Evolutionary conservation across 2,329 filamentous ascomycete species (phyloP).

Genomic region (Atkinsonella texensis): DNA sequence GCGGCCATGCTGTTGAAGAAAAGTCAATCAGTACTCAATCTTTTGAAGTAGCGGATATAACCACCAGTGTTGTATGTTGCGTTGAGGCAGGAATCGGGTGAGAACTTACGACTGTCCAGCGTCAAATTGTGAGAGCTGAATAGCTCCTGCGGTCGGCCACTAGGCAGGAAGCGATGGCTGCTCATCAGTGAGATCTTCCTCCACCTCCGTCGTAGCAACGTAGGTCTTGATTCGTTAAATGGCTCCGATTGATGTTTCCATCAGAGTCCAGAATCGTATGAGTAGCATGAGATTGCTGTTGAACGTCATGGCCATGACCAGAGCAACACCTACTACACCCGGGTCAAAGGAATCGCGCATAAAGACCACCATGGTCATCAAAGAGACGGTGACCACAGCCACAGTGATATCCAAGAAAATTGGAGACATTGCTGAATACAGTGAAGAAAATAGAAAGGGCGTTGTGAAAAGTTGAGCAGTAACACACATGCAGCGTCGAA

Average conservation of each 20-base stretch:
- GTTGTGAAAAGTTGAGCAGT: slow-evolving; percentile 1
- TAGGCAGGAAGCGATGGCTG: slow-evolving; percentile 9
- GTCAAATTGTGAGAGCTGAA: slow-evolving; percentile 17
- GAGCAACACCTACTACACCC: slow-evolving; percentile 15
- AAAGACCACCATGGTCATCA: slow-evolving; percentile 32
- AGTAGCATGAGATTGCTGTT: slow-evolving; percentile 17
- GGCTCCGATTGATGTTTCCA: slow-evolving; percentile 17
- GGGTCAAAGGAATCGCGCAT: slow-evolving; percentile 12
- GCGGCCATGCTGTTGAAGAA: neutral
- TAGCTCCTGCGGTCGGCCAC: slow-evolving; percentile 15
- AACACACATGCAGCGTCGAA: neutral
- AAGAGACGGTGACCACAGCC: slow-evolving; percentile 26
- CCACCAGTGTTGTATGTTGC: no score
- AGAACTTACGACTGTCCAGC: no score
- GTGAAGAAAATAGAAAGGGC: slow-evolving; percentile 27
- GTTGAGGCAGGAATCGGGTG: no score
- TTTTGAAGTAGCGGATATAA: no score
- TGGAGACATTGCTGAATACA: slow-evolving; percentile 40
- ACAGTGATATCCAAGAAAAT: slow-evolving; percentile 33
- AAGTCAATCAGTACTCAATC: no score
- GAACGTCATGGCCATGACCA: slow-evolving; percentile 19
- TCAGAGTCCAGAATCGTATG: slow-evolving; percentile 20
- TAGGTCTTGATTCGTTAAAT: slow-evolving; percentile 18
- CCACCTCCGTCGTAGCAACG: slow-evolving; percentile 11
- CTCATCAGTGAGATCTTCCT: slow-evolving; percentile 13